Base-by-base conservation (phyloP, 805 yeast species). In the Candida ficus region DNA sequence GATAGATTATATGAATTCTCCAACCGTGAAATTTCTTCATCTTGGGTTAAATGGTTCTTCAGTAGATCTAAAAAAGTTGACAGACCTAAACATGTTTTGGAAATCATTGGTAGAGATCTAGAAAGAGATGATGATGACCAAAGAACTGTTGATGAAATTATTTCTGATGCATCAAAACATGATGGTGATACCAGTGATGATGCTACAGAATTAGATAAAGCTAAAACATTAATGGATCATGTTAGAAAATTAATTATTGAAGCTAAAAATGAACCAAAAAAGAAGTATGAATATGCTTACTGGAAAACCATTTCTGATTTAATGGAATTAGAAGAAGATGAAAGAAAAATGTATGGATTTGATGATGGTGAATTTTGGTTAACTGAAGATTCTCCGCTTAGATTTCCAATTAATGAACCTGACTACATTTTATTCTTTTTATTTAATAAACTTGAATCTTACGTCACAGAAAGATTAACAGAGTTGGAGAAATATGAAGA, bases 331-430 rank as follows among this genome's bases (percentile, higher is more conserved):
- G 48, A 55, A 11, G 59, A 52, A 1, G 48, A 49, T 1, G 53
- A 52, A 11, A 35, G 35, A 1, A 45, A 47, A 0, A 46, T 42
- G 4, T 32, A 44, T 1, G 44, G 52, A 3, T 39, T 58, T 18
- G 49, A 56, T 3, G 57, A 63, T 32, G 47, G 61, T 2, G 57
- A 63, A 28, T 80, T 66, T 53, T 87, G 95, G 95, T 48, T 86
- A 2, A 69, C 82, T 7, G 77, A 76, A 2, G 53, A 61, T 2
- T 79, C 89, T 1, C 95, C 95, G 0, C 62, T 87, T 31, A 67
- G 83, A 33, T 75, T 72, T 41, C 93, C 93, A 0, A 63, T 83
- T 29, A 73, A 71, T 48, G 89, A 87, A 55, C 78, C 89, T 0
- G 75, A 77, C 42, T 84, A 75, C 51, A 71, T 84, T 27, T 56